Conservation (phyloP, 1,284 basidiomycete species). For the Ganoderma leucocontextum region DNA sequence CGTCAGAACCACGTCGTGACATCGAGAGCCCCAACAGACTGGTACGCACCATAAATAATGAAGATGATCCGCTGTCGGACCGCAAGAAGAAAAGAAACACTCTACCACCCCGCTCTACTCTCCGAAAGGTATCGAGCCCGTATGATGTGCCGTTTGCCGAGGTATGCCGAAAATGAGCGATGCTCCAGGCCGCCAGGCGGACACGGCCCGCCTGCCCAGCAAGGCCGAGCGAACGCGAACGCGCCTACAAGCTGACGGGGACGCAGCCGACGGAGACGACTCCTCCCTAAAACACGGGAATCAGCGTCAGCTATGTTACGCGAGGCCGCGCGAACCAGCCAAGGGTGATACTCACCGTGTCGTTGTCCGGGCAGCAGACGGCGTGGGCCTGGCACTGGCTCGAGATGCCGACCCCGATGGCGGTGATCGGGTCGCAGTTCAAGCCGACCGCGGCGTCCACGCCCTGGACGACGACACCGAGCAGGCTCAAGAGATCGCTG, state of each 20-base stretch:
- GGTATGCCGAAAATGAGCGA: neutral
- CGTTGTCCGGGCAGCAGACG: constrained; percentile 30
- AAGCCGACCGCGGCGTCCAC: constrained; percentile 30
- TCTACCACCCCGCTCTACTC: neutral
- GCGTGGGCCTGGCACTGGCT: constrained; percentile 30
- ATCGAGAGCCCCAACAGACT: neutral
- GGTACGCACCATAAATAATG: neutral
- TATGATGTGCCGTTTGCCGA: neutral
- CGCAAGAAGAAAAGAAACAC: neutral
- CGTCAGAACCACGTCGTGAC: neutral
- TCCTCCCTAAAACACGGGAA: constrained; percentile 24
- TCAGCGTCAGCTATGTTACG: neutral
- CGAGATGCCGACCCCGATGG: constrained; percentile 38
- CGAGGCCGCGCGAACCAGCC: too few species aligned
- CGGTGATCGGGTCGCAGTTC: constrained; percentile 35
- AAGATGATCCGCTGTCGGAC: neutral
- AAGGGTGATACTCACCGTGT: constrained; percentile 20
- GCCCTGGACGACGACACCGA: constrained; percentile 32
- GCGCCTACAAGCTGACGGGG: constrained; percentile 30
- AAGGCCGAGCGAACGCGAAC: neutral
- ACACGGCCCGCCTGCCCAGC: neutral
- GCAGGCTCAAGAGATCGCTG: constrained; percentile 30
- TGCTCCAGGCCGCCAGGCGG: neutral
- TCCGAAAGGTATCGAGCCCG: neutral
- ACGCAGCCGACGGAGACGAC: constrained; percentile 36